Base-by-base conservation (phyloP, 2,329 filamentous ascomycete genomes). In the Leptodontidium sp. region DNA sequence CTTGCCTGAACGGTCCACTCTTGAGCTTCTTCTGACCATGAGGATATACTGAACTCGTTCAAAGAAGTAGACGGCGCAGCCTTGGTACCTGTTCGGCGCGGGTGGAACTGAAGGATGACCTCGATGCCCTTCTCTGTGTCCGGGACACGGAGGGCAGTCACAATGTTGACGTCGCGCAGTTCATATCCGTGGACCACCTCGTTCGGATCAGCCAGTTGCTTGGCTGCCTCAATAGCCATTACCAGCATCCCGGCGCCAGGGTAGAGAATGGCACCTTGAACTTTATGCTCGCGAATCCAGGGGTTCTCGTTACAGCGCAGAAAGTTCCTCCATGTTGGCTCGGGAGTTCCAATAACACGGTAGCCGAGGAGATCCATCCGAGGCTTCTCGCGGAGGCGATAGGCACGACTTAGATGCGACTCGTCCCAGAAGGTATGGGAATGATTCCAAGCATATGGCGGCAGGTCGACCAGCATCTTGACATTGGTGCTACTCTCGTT, bases 371-470 rank as follows among this genome's bases (percentile, higher is more conserved):
- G 66, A n/a, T 73, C 73, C 45, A 83, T 81, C 12, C 84, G 80
- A 1, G 81, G 80, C 59, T 81, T 79, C 29, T 80, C 76, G 24
- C 84, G 79, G 65, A 83, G 81, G 0, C 84, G 81, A 64, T 82
- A 81, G 17, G 81, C 79, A 15, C 77, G 73, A 17, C 83, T 83
- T 2, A 84, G 75, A 53, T 84, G 81, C 1, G 84, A 84, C 68
- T 88, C 85, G 66, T 83, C 79, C 85, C 86, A 88, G 73, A 85
- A 86, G 0, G 73, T 76, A 29, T 80, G 82, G n/a, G 77, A 75
- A 66, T 87, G 85, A 29, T 87, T 84, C 84, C 84, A 88, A 1
- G 83, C 80, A 67, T 88, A 88, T 0, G 80, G 78, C 1, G 86
- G 86, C 11, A 88, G 74, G 65, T 85, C 80, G 0, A 78, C 72